Conservation (phyloP, 345 rosid species). For the Raphanus sativus region DNA sequence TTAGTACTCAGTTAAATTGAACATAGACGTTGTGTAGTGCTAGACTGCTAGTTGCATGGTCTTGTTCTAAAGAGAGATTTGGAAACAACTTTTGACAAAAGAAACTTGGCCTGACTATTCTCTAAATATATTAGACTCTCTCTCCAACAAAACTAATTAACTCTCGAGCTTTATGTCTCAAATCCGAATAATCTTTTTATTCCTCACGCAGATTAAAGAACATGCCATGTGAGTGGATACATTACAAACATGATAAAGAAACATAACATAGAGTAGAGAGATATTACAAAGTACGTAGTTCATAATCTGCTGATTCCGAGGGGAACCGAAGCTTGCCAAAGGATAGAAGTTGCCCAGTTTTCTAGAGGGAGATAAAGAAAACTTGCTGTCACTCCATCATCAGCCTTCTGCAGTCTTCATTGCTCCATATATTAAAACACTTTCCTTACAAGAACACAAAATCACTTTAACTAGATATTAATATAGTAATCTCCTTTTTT, state of each 20-base stretch:
- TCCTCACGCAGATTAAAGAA: constrained; percentile 23
- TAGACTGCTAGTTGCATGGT: not conserved
- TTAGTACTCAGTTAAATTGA: too few relatives aligned
- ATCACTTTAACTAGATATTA: not conserved
- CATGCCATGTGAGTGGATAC: constrained; percentile 15
- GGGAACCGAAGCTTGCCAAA: constrained; percentile 48
- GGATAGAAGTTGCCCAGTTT: constrained; percentile 43
- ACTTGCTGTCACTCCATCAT: constrained; percentile 31
- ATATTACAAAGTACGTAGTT: constrained; percentile 3
- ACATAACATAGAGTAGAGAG: constrained; percentile 17
- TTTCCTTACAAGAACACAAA: constrained; percentile 24
- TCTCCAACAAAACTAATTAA: not conserved
- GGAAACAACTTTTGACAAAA: constrained; percentile 6
- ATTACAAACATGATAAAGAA: constrained; percentile 9
- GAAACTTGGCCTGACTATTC: not conserved
- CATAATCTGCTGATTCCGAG: constrained; percentile 46
- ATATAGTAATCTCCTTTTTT: not conserved
- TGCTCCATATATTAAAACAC: constrained; percentile 34
- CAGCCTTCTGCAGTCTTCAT: constrained; percentile 42
- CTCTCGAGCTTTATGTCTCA: not conserved
- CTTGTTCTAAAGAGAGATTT: not conserved
- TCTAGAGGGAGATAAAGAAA: constrained; percentile 26
- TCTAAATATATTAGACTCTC: not conserved
- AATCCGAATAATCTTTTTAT: constrained; percentile 21
- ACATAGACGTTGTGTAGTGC: not conserved